phyloP scores from a whole-genome alignment of 2,329 filamentous ascomycete species.

The Westerdykella sp. region DNA sequence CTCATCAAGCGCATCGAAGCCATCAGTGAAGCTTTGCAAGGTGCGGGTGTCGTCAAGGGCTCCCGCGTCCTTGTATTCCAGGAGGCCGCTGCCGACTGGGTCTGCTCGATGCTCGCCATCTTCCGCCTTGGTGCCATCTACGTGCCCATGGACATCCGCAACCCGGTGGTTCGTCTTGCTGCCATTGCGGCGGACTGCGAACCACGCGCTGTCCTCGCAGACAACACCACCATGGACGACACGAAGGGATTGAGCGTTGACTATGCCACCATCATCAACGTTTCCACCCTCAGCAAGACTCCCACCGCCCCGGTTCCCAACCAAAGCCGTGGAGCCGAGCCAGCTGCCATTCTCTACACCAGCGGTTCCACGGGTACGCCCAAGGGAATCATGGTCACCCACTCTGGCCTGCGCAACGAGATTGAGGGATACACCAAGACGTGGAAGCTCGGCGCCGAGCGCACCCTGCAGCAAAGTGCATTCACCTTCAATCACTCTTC shows the following conservation, averaged over 20 bases:
- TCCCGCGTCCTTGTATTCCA: constrained; percentile 39
- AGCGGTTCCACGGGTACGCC: constrained; percentile 11
- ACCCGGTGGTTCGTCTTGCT: constrained; percentile 2
- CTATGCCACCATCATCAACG: constrained; percentile 1
- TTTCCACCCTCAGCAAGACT: not conserved
- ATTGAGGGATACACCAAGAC: constrained; percentile 29
- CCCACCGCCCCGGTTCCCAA: not conserved
- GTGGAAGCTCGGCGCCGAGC: constrained; percentile 4
- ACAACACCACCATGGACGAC: constrained; percentile 2
- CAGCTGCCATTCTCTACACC: constrained; percentile 8
- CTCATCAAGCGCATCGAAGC: constrained; percentile 29
- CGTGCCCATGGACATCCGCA: constrained; percentile 13
- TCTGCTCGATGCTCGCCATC: constrained; percentile 16
- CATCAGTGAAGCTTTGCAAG: constrained; percentile 30
- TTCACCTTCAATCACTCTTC: constrained; percentile 41
- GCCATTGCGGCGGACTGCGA: constrained; percentile 2
- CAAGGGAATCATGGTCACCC: constrained; percentile 6
- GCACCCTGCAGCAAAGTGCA: constrained; percentile 46
- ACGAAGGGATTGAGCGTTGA: not conserved
- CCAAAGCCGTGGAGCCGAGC: not conserved
- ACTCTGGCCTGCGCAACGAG: constrained; percentile 35
- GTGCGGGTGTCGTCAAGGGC: not conserved
- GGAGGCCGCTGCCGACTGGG: constrained; percentile 30
- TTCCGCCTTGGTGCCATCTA: constrained; percentile 8
- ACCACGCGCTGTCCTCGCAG: constrained; percentile 5